Conservation (phyloP, 2,329 filamentous ascomycete species). For the Penicillium sp. region DNA sequence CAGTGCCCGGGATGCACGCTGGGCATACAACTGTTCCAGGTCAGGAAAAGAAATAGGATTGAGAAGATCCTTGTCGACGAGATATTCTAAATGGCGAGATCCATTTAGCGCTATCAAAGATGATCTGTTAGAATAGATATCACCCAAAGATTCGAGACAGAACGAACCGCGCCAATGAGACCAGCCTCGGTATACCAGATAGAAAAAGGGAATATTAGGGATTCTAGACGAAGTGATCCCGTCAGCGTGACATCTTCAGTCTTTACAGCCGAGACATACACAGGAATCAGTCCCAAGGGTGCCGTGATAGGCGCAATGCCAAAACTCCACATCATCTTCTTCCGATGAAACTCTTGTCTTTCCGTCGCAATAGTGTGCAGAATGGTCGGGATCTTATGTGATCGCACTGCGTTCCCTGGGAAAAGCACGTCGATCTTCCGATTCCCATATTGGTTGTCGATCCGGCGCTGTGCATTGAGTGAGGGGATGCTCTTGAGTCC, state of each 20-base stretch:
- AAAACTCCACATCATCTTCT: conserved; percentile 72
- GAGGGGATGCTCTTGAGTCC: conserved; percentile 90
- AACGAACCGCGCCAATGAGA: conserved; percentile 68
- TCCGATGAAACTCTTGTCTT: conserved; percentile 69
- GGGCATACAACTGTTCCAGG: conserved; percentile 68
- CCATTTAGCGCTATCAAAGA: conserved; percentile 61
- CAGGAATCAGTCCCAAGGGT: conserved; percentile 74
- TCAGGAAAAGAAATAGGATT: conserved; percentile 58
- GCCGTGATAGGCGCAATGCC: conserved; percentile 74
- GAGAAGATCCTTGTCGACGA: conserved; percentile 68
- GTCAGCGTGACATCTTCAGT: neutral
- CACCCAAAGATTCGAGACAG: too few relatives aligned
- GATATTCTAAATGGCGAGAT: conserved; percentile 75
- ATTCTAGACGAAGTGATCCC: conserved; percentile 50
- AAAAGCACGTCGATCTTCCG: conserved; percentile 64
- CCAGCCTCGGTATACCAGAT: conserved; percentile 82
- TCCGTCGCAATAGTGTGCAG: conserved; percentile 69
- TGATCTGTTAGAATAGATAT: conserved; percentile 18
- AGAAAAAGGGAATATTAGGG: conserved; percentile 95
- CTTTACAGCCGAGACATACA: conserved; percentile 54
- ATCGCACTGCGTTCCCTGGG: conserved; percentile 63
- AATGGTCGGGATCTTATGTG: conserved; percentile 58
- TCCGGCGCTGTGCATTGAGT: conserved; percentile 60
- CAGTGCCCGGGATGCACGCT: conserved; percentile 32
- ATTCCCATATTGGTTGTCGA: conserved; percentile 58